Base-by-base conservation (phyloP, 345 rosid species). In the Corchorus olitorius region DNA sequence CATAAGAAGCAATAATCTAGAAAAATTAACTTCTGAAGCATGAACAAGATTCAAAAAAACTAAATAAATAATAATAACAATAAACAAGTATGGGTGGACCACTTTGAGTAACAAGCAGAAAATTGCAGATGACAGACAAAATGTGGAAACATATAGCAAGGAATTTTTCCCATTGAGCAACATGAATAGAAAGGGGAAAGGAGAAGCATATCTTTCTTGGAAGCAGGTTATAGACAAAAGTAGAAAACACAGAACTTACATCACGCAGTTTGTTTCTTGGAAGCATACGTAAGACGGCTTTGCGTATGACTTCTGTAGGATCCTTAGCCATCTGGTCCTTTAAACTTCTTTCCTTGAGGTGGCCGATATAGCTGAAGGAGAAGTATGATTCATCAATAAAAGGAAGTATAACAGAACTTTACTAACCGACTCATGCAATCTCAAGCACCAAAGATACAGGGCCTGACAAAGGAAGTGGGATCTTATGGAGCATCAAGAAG, bases 231-330 rank as follows among this genome's bases (percentile, higher is more conserved):
- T 54, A 48, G 22, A 33, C 27, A 8, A 39, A 71, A 45, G 6
- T 19, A 3, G 45, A 39, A 54, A 27, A 59, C 15, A 50, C 16
- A 5, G n/a, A 8, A 37, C 43, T 86, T 75, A 94, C 98, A 86
- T 94, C 94, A 66, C 98, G 95, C 79, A 96, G 75, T 83, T 93
- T 96, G 86, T 96, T 96, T 80, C 90, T 91, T 8, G 98, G 99
- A 79, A 97, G 98, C 99, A 94, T 97, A 52, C 97, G 98, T 37
- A 93, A 75, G 73, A 96, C 94, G 79, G 99, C 98, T 85, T 97
- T 97, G 72, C 97, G 98, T 46, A 97, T 90, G 81, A 91, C 99
- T 87, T 97, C 99, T 12, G 99, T 91, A 53, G 98, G 96, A 83
- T 97, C 98, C 83, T 91, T 94, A 52, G 92, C 91, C 89, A 94